Evolutionary conservation across 2,329 filamentous ascomycete genomes (phyloP).

Genomic region (Blastomyces parvus): DNA sequence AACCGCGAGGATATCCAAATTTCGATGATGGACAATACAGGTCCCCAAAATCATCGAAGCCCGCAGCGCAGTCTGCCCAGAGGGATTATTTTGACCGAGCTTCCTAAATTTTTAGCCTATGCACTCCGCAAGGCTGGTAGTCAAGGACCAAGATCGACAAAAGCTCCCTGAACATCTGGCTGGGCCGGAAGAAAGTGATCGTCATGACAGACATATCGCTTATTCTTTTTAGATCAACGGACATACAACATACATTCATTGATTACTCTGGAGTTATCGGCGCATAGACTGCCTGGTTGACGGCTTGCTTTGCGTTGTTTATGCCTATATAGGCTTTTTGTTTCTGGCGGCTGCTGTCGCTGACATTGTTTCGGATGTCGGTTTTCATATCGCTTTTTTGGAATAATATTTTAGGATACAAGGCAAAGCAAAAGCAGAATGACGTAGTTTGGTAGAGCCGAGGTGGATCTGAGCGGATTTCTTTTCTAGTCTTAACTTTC

Average conservation of each 20-base stretch:
- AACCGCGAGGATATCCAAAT: neutral
- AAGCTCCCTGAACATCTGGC: neutral
- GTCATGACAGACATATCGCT: neutral
- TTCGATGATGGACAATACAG: neutral
- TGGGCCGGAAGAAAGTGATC: neutral
- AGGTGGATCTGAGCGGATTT: neutral
- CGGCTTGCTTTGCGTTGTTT: neutral
- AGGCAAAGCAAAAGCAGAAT: neutral
- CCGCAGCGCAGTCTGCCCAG: too few species aligned
- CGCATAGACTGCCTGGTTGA: neutral
- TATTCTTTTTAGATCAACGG: neutral
- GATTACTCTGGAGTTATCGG: neutral
- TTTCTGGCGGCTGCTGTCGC: neutral
- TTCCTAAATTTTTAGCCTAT: neutral
- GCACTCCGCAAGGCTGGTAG: neutral
- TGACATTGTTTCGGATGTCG: neutral
- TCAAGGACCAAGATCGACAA: neutral
- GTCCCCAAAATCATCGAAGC: neutral
- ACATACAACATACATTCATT: neutral
- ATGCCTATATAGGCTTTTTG: neutral
- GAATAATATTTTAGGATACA: neutral
- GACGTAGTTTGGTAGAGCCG: neutral
- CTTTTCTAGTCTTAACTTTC: neutral
- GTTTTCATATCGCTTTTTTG: neutral
- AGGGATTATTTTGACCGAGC: neutral